Evolutionary conservation across 192 early-diverging fungal species (phyloP).

Genomic region (Obelidium mucronatum): DNA sequence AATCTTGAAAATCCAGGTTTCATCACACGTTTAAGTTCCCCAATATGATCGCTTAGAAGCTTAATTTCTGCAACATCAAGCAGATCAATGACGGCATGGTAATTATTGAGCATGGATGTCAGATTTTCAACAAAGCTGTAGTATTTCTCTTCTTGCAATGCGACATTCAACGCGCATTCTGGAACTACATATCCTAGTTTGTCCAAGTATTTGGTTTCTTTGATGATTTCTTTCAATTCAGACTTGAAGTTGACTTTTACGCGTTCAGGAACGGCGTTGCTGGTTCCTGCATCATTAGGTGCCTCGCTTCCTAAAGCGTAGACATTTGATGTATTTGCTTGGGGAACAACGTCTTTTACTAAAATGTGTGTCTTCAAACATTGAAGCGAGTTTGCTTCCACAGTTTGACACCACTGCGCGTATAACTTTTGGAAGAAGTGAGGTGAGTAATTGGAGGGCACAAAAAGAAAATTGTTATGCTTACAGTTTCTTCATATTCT

Average conservation of each 20-base stretch:
- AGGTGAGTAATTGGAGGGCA: too few relatives aligned
- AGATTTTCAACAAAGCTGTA: conserved; percentile 63
- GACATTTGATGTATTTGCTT: background rate
- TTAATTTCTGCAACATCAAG: conserved; percentile 64
- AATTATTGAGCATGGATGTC: conserved; percentile 58
- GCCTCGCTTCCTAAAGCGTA: background rate
- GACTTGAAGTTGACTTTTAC: conserved; percentile 62
- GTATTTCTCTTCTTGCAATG: conserved; percentile 71
- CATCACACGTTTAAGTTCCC: conserved; percentile 66
- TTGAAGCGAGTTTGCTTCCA: conserved; percentile 63
- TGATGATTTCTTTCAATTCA: conserved; percentile 67
- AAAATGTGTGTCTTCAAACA: conserved; percentile 66
- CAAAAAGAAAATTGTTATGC: conserved; percentile 6
- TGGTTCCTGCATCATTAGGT: background rate
- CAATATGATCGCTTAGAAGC: conserved; percentile 57
- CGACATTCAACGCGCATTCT: conserved; percentile 67
- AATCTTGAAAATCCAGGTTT: conserved; percentile 68
- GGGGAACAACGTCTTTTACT: conserved; percentile 37
- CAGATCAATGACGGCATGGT: conserved; percentile 55
- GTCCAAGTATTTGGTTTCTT: conserved; percentile 71
- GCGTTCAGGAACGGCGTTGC: conserved; percentile 45
- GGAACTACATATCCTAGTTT: conserved; percentile 64
- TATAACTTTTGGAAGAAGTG: conserved; percentile 49
- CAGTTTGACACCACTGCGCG: conserved; percentile 59
- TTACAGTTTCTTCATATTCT: conserved; percentile 64